Conservation (phyloP, 192 early-diverging fungal genomes). For the Phycomyces nitens region DNA sequence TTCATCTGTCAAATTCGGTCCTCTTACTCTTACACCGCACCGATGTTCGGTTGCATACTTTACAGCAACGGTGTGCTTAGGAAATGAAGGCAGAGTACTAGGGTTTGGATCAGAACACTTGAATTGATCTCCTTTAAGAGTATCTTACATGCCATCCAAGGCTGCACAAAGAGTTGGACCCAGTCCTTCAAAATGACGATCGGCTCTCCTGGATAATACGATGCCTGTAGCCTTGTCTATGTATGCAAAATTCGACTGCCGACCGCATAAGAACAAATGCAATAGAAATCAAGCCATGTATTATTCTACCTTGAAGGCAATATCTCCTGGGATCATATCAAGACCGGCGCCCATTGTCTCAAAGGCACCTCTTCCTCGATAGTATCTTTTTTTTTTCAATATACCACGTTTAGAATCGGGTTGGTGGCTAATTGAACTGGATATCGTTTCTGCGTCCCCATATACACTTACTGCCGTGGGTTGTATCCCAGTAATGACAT, state of each 20-base stretch:
- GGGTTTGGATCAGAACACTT: background rate
- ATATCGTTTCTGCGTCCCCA: background rate
- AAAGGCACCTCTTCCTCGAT: slow-evolving; percentile 36
- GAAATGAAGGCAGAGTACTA: slow-evolving; percentile 36
- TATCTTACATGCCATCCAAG: slow-evolving; percentile 28
- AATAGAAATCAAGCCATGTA: background rate
- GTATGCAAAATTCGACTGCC: slow-evolving; percentile 33
- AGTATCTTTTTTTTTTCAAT: slow-evolving; percentile 11
- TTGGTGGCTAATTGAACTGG: background rate
- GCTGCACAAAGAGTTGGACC: slow-evolving; percentile 30
- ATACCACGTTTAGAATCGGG: background rate
- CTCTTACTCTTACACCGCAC: slow-evolving; percentile 34
- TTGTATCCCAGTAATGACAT: slow-evolving; percentile 34
- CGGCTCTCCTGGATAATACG: slow-evolving; percentile 29
- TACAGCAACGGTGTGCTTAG: slow-evolving; percentile 28
- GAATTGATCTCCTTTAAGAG: background rate
- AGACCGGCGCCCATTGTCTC: slow-evolving; percentile 36
- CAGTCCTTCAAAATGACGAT: slow-evolving; percentile 31
- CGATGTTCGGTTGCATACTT: slow-evolving; percentile 37
- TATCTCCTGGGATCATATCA: slow-evolving; percentile 35
- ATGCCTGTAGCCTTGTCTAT: slow-evolving; percentile 24
- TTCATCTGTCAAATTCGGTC: slow-evolving; percentile 26
- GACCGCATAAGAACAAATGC: background rate
- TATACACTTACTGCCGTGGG: slow-evolving; percentile 26
- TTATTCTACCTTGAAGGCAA: slow-evolving; percentile 30